Evolutionary conservation across 148 eudicot genomes (phyloP), one percentile per base, ranked within the genome.

Genomic region (Hydrangea macrophylla): DNA sequence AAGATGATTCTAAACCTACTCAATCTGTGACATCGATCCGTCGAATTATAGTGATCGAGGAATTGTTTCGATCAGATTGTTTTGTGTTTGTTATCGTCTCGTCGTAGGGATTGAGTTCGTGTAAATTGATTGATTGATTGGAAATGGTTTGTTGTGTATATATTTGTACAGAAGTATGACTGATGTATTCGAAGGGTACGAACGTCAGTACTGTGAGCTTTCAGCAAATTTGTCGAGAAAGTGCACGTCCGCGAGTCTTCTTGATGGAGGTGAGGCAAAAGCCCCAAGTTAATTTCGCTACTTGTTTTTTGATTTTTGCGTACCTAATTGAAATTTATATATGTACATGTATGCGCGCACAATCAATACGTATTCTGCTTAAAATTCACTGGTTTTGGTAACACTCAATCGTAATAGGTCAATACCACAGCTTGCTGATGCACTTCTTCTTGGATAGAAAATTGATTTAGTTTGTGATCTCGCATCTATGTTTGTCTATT

Each of bases 171-270:
- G 31, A 62, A n/a, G n/a, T n/a, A 83, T 83, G 87, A 75, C 73
- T 35, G 81, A 78, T 30, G 78, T 48, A 2, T 83, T 83, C 40
- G 87, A 83, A 72, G 72, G 82, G 7, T 77, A 72, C 27, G 87
- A 83, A 60, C 82, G 80, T 2, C 80, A 80, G 37, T 83, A 83
- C 70, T 83, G 87, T 25, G 84, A 83, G 71, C 73, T 83, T 25
- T 83, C 84, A 0, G 81, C 87, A 0, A 75, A 67, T 72, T 69
- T 83, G 58, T 68, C 76, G 44, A 80, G 70, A 20, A 80, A 65
- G 62, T 71, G 70, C 65, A 70, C 70, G 2, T 69, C 84, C 0
- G 77, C 74, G 20, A 64, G 40, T 74, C 69, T 71, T 55, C 70
- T 70, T 57, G 79, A 78, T 77, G 84, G 82, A 69, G 80, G 82